Evolutionary conservation across 2,329 filamentous ascomycete species (phyloP).

Genomic region (Truncatella angustata): DNA sequence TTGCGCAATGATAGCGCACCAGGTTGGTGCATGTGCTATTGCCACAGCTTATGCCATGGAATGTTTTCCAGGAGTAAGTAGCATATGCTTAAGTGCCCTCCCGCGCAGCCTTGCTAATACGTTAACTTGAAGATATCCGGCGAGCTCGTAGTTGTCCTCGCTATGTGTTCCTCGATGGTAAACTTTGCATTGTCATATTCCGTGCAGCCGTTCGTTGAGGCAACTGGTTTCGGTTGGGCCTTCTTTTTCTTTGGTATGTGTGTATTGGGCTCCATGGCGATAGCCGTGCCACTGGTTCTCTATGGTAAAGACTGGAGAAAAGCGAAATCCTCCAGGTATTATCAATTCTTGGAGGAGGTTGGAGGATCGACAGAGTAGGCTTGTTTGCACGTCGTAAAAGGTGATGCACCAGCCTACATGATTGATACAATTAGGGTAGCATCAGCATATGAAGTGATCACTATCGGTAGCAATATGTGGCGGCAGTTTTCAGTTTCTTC

Average conservation of each 20-base stretch:
- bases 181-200: slow-evolving; percentile 2
- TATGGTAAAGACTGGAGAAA: background rate
- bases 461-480: too few species aligned
- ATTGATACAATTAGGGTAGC: too few species aligned
- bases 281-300: background rate
- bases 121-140: background rate
- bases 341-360: slow-evolving; percentile 4
- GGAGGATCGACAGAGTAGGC: background rate
- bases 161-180: slow-evolving; percentile 3
- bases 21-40: slow-evolving; percentile 2
- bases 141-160: slow-evolving; percentile 2
- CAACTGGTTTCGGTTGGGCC: background rate
- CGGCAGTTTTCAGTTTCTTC: too few species aligned
- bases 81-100: background rate
- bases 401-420: background rate
- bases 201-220: background rate
- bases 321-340: background rate
- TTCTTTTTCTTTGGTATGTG: slow-evolving; percentile 5
- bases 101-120: background rate
- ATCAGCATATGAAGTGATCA: too few species aligned
- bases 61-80: slow-evolving; percentile 5
- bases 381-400: background rate
- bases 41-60: slow-evolving; percentile 3
- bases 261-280: background rate
- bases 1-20: background rate